These are phyloP conservation scores for Castanea mollissima DNA, from an alignment of 306 rosid species.

Conservation along the genomic window DNA sequence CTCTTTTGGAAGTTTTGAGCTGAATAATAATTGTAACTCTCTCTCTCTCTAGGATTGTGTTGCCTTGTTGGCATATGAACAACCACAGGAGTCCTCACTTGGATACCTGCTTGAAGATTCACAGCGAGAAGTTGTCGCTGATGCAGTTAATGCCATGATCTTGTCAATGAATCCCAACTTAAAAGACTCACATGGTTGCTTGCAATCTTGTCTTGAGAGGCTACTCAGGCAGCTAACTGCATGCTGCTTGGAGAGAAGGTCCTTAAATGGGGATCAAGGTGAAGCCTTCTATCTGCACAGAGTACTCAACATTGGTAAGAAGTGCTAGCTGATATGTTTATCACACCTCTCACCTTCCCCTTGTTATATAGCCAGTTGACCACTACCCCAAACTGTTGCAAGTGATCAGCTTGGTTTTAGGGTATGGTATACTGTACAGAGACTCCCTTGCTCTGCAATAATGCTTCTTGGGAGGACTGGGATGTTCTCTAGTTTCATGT, in stretches of 20 bases:
- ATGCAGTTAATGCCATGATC: conserved; percentile 83
- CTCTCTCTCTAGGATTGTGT: conserved; percentile 67
- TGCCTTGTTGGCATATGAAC: conserved; percentile 89
- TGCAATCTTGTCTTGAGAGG: conserved; percentile 79
- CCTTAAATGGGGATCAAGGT: conserved; percentile 81
- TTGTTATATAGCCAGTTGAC: conserved; percentile 19
- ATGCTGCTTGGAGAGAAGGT: conserved; percentile 75
- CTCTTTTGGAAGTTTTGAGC: background rate
- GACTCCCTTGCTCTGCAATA: conserved; percentile 1
- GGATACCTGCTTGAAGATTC: conserved; percentile 86
- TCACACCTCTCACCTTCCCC: conserved; percentile 17
- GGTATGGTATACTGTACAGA: conserved; percentile 11
- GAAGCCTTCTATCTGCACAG: conserved; percentile 84
- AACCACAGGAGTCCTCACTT: conserved; percentile 69
- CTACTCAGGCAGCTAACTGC: conserved; percentile 88
- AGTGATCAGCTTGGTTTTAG: conserved; percentile 3
- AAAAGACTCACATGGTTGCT: conserved; percentile 58
- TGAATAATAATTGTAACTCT: background rate
- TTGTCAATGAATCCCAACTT: conserved; percentile 74
- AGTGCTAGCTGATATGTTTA: conserved; percentile 31
- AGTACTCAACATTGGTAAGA: conserved; percentile 55
- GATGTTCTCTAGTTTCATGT: background rate
- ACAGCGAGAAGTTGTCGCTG: conserved; percentile 93
- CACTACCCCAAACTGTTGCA: conserved; percentile 1
- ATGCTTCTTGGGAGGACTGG: background rate